phyloP scores from a whole-genome alignment of 345 rosid species.

The Gossypium rotundifolium region DNA sequence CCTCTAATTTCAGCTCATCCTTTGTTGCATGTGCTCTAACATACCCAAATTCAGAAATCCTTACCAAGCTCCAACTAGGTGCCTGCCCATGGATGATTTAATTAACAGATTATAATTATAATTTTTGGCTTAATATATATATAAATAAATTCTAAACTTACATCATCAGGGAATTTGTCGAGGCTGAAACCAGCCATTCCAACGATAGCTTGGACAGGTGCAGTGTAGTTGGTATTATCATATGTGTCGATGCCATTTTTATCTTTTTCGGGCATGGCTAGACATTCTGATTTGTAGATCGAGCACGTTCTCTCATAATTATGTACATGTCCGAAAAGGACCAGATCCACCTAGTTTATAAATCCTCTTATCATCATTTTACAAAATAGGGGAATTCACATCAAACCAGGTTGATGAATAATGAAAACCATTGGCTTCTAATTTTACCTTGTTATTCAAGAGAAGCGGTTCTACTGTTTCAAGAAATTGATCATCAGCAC shows the following conservation, averaged over 20 bases:
- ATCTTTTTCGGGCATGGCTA: slow-evolving; percentile 48
- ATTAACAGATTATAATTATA: not conserved
- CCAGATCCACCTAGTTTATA: slow-evolving; percentile 49
- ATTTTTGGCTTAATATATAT: not conserved
- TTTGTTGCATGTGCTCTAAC: slow-evolving; percentile 43
- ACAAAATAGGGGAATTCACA: not conserved
- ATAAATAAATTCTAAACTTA: slow-evolving; percentile 16
- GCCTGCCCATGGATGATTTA: slow-evolving; percentile 18
- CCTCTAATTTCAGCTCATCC: slow-evolving; percentile 44
- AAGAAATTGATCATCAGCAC: slow-evolving; percentile 25
- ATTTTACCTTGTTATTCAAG: slow-evolving; percentile 36
- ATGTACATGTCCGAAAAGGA: slow-evolving; percentile 60
- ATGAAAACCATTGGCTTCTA: not conserved
- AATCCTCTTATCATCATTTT: not conserved
- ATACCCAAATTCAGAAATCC: slow-evolving; percentile 47
- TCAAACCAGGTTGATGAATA: not conserved
- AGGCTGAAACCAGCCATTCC: slow-evolving; percentile 70
- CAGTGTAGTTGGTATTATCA: slow-evolving; percentile 48
- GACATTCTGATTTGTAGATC: slow-evolving; percentile 31
- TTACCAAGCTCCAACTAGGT: slow-evolving; percentile 47
- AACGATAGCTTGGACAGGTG: slow-evolving; percentile 59
- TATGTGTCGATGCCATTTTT: slow-evolving; percentile 42
- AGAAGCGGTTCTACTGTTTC: slow-evolving; percentile 44
- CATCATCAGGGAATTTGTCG: slow-evolving; percentile 32
- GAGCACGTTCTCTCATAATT: slow-evolving; percentile 71